A percentile compares a stretch with the other conserved stretches of the same genome.
phyloP scores from a whole-genome alignment of 2,329 filamentous ascomycete genomes.

The Ascomycota sp. region DNA sequence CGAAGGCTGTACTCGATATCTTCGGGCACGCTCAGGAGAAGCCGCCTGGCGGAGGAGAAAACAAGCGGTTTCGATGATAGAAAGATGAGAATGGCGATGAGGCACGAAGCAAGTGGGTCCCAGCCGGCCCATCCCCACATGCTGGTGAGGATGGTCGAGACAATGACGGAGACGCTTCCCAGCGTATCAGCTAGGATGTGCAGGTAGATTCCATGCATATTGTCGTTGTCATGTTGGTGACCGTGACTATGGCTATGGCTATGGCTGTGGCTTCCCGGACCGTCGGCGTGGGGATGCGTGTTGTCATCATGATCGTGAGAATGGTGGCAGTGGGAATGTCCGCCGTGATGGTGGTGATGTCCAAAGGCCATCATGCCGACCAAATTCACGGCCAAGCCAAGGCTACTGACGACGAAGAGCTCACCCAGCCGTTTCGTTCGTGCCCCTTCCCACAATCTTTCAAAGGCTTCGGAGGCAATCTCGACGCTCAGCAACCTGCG shows the following conservation, averaged over 20 bases:
- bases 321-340: conserved; percentile 7
- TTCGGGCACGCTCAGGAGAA: conserved; percentile 70
- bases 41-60: conserved; percentile 57
- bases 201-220: conserved; percentile 93
- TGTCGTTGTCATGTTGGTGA: conserved; percentile 58
- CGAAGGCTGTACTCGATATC: conserved; percentile 75
- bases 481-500: conserved; percentile 74
- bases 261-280: conserved; percentile 17
- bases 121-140: conserved; percentile 81
- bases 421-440: conserved; percentile 72
- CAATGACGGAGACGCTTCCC: conserved; percentile 83
- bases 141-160: conserved; percentile 74
- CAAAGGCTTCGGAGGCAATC: conserved; percentile 86
- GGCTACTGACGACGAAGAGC: conserved; percentile 68
- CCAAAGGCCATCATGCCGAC: conserved; percentile 78
- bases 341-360: conserved; percentile 30
- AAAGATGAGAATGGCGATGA: conserved; percentile 87
- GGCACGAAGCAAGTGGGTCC: conserved; percentile 82
- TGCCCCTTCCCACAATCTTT: conserved; percentile 65
- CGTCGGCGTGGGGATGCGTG: conserved; percentile 22
- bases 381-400: conserved; percentile 77
- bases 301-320: conserved; percentile 29
- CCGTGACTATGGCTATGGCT: conserved; percentile 48
- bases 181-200: conserved; percentile 90
- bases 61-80: conserved; percentile 81